Evolutionary conservation across 164 flowering plant species (phyloP).

Genomic region (Malania oleifera): DNA sequence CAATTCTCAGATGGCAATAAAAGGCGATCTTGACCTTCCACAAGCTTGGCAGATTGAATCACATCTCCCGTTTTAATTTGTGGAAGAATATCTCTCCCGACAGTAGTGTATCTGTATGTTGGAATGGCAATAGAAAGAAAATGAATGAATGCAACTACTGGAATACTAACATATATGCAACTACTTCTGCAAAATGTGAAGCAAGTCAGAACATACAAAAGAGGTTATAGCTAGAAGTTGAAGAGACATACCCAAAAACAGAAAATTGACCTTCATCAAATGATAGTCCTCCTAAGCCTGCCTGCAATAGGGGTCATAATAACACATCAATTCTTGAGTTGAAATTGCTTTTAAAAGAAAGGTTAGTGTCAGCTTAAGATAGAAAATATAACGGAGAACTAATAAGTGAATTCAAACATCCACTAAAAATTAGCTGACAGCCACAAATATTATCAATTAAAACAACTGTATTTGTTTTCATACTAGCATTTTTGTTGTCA

Average conservation of each 20-base stretch:
- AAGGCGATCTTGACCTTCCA: constrained; percentile 76
- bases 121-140: background rate
- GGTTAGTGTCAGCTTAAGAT: too few relatives aligned
- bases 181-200: too few relatives aligned
- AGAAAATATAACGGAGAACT: too few relatives aligned
- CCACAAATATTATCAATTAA: background rate
- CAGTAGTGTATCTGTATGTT: constrained; percentile 60
- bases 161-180: background rate
- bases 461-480: too few relatives aligned
- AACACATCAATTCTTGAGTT: background rate
- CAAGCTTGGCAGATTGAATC: constrained; percentile 71
- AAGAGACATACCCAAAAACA: constrained; percentile 73
- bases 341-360: too few relatives aligned
- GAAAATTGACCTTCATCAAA: constrained; percentile 99
- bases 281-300: constrained; percentile 94
- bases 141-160: background rate
- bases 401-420: too few relatives aligned
- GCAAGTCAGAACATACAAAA: background rate
- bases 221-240: background rate
- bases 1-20: constrained; percentile 52
- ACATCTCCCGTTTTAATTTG: constrained; percentile 85
- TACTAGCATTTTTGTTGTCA: background rate
- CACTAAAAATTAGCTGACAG: too few relatives aligned
- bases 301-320: constrained; percentile 27
- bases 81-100: constrained; percentile 72